Conservation (phyloP, 805 yeast genomes). For the Nakazawaea ernobii region DNA sequence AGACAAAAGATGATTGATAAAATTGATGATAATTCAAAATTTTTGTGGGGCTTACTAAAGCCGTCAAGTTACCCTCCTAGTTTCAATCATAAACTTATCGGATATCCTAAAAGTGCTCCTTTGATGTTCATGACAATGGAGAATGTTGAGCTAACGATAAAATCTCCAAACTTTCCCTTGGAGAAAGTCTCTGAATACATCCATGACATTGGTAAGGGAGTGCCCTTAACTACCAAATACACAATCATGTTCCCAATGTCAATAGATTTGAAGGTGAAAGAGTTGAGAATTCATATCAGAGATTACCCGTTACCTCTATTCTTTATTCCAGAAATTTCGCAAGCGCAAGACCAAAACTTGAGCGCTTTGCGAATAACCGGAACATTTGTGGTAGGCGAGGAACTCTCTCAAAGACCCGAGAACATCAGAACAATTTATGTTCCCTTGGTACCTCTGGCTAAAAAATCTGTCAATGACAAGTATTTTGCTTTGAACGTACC, state of each 20-base stretch:
- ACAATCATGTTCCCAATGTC: conserved; percentile 63
- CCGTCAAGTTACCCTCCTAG: conserved; percentile 28
- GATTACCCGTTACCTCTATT: conserved; percentile 86
- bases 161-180: conserved; percentile 45
- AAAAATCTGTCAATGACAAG: conserved; percentile 29
- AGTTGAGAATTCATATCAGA: conserved; percentile 63
- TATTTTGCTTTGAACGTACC: conserved; percentile 60
- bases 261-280: conserved; percentile 50
- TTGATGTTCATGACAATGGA: conserved; percentile 46
- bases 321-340: conserved; percentile 53
- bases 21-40: conserved; percentile 31
- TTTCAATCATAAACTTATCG: conserved; percentile 41
- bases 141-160: conserved; percentile 41
- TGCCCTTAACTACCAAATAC: conserved; percentile 65
- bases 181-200: conserved; percentile 56
- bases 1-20: conserved; percentile 33
- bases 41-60: conserved; percentile 35
- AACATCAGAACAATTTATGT: conserved; percentile 57
- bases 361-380: conserved; percentile 40
- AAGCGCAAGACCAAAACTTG: conserved; percentile 19
- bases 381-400: conserved; percentile 65
- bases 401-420: conserved; percentile 40
- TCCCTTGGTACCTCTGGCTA: conserved; percentile 50
- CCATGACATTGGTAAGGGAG: conserved; percentile 72
- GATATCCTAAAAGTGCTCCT: conserved; percentile 42